Percentiles rank a stretch among this genome's conserved stretches.
These are phyloP conservation scores for Penicillium macrosclerotiorum DNA, from an alignment of 495 filamentous ascomycete genomes.

Conservation along the genomic window DNA sequence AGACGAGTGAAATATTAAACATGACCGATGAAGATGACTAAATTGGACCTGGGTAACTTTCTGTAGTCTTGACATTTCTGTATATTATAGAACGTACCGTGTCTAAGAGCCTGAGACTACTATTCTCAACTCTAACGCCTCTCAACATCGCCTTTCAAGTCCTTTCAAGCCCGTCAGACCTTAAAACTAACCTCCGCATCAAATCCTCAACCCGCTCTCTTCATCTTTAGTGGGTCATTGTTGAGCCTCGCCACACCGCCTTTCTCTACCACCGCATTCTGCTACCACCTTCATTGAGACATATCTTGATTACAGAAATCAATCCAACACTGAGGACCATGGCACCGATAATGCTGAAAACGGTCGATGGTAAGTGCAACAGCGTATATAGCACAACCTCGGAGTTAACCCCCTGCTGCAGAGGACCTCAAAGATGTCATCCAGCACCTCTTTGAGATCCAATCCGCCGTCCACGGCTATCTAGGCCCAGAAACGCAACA, in stretches of 20 bases:
- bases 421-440: conserved; percentile 60
- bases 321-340: conserved; percentile 22
- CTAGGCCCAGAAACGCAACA: conserved; percentile 60
- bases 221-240: not conserved
- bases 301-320: not conserved
- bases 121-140: not conserved
- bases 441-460: conserved; percentile 83
- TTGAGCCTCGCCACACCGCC: conserved; percentile 18
- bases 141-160: not conserved
- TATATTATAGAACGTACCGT: too few species aligned
- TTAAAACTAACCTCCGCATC: not conserved
- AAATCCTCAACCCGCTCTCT: too few species aligned
- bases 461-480: conserved; percentile 70
- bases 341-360: conserved; percentile 46
- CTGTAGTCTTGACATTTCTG: too few species aligned
- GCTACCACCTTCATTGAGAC: conserved; percentile 8
- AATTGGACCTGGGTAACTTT: too few species aligned
- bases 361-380: conserved; percentile 46
- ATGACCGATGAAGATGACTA: too few species aligned
- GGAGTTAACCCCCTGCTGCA: conserved; percentile 16
- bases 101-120: too few species aligned
- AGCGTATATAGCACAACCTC: not conserved
- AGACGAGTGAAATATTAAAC: conserved; percentile 21
- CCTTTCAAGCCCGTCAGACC: not conserved
- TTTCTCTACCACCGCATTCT: conserved; percentile 11